Evolutionary conservation across 257 asterid genomes (phyloP), one percentile per base, ranked within the genome.

Genomic region (Fraxinus americana): DNA sequence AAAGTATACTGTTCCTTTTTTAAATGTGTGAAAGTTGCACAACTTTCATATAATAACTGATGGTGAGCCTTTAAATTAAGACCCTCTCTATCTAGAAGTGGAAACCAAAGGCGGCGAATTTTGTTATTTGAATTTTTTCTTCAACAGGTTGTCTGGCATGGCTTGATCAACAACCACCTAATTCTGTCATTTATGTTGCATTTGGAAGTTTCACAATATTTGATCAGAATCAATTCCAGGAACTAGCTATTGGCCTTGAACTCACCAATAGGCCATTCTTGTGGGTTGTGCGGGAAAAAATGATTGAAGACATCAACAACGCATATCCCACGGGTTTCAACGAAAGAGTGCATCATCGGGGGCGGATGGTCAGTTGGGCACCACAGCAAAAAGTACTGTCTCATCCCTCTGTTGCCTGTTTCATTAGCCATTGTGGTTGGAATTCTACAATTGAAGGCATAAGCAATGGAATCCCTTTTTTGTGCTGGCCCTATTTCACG

Each of bases 231-330:
- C 83, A 84, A 19, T 75, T 84, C 10, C 36, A 75, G 5, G 87
- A 84, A 74, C 77, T 84, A 35, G 85, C 87, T 13, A 10, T 84
- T 17, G 85, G 83, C 16, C 83, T 84, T 52, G 85, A 84, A 75
- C 57, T 48, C 5, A 27, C 85, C 6, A 65, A 70, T 10, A 27
- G 43, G 16, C 84, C 82, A 1, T 83, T 83, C 61, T 57, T 89
- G 3, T 89, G 92, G 93, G 93, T 90, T 2, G 92, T 83, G 16
- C 75, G 92, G 77, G 87, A 73, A 27, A 89, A 87, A 54, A 5
- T 78, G 34, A 73, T 72, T 45, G 54, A 45, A 7, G 79, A 78
- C 14, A 34, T 13, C 1, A 72, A 45, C 3, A 57, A 27, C 45
- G 80, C 88, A 3, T 88, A 83, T 17, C 30, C 25, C n/a, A 19